A percentile compares a stretch with the other conserved stretches of the same genome.
These are phyloP conservation scores for Lindgomyces ingoldianus DNA, from an alignment of 495 filamentous ascomycete species.

Conservation along the genomic window DNA sequence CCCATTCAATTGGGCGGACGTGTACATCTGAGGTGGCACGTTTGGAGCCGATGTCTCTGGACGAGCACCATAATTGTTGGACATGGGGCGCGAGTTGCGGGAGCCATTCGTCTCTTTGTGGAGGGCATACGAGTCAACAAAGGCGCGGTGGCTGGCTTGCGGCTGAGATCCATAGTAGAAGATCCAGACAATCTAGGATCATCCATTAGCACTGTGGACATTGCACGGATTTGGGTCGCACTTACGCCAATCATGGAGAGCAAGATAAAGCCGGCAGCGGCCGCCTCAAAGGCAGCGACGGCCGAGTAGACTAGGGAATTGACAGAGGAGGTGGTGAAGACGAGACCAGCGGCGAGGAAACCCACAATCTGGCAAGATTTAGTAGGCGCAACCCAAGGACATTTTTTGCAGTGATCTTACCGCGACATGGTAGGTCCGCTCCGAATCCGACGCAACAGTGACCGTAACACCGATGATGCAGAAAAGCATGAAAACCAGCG, in stretches of 20 bases:
- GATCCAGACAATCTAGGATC: conserved; percentile 86
- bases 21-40: conserved; percentile 92
- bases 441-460: conserved; percentile 77
- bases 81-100: conserved; percentile 63
- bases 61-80: conserved; percentile 61
- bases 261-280: conserved; percentile 92
- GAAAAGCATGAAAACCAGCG: conserved; percentile 80
- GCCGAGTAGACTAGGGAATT: conserved; percentile 76
- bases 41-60: conserved; percentile 77
- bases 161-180: conserved; percentile 97
- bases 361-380: conserved; percentile 67
- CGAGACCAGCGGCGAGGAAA: conserved; percentile 77
- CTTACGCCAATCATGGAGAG: conserved; percentile 87
- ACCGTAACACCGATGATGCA: conserved; percentile 75
- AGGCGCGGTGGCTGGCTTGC: conserved; percentile 81
- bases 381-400: conserved; percentile 29
- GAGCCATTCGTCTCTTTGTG: conserved; percentile 70
- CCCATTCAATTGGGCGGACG: conserved; percentile 87
- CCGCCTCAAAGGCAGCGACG: conserved; percentile 74
- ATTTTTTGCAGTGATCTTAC: conserved; percentile 49
- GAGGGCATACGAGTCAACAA: conserved; percentile 93
- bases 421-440: conserved; percentile 85
- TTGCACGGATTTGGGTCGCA: neutral
- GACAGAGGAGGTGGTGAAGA: conserved; percentile 79
- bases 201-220: conserved; percentile 8